A percentile compares a stretch with the other conserved stretches of the same genome.
Evolutionary conservation across 2,329 filamentous ascomycete genomes (phyloP).

Genomic region (Akanthomyces uredinophilus): DNA sequence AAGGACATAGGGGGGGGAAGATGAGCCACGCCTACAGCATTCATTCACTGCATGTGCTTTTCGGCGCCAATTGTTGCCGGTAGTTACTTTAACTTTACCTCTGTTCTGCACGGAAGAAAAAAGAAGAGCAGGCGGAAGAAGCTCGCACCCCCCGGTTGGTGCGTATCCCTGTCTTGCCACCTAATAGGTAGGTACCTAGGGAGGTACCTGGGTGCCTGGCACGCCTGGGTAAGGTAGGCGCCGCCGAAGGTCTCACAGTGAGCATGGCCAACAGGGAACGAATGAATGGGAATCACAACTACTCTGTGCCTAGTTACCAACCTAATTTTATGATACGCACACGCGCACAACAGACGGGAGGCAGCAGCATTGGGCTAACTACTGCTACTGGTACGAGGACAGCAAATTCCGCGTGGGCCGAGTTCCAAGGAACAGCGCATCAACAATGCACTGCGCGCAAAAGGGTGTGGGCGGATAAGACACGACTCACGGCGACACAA

Average conservation of each 20-base stretch:
- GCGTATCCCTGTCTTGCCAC: not conserved
- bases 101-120: not conserved
- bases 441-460: not conserved
- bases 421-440: not conserved
- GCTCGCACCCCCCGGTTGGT: not conserved
- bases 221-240: too few species aligned
- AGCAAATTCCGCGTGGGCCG: not conserved
- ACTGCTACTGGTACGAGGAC: not conserved
- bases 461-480: not conserved
- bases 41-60: slow-evolving; percentile 2
- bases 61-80: not conserved
- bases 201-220: too few species aligned
- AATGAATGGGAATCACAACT: not conserved
- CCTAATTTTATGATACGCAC: not conserved
- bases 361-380: not conserved
- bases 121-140: not conserved
- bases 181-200: too few species aligned
- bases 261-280: not conserved
- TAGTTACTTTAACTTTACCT: not conserved
- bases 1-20: not conserved
- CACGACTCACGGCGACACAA: not conserved
- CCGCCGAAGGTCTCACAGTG: not conserved
- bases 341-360: not conserved
- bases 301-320: not conserved
- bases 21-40: not conserved